Evolutionary conservation across 306 rosid genomes (phyloP).

Genomic region (Vachellia collinsii): DNA sequence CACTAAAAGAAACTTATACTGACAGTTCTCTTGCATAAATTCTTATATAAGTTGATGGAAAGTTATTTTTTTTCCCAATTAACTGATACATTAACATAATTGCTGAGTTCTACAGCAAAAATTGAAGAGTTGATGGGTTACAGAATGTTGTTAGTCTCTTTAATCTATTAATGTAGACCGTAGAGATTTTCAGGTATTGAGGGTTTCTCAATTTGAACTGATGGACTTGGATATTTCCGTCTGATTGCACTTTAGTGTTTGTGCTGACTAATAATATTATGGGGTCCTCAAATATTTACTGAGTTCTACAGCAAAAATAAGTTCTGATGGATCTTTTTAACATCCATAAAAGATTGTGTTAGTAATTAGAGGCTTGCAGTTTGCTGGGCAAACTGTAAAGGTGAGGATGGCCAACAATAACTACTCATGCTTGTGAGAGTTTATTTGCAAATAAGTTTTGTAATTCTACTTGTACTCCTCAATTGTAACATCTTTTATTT

Average conservation of each 20-base stretch:
- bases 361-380: constrained; percentile 38
- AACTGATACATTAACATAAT: background rate
- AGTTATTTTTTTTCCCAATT: background rate
- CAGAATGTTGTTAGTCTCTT: constrained; percentile 3
- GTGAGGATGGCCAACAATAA: constrained; percentile 25
- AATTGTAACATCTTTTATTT: constrained; percentile 11
- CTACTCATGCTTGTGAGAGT: background rate
- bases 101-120: background rate
- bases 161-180: background rate
- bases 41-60: background rate
- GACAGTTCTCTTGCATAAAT: background rate
- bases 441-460: background rate
- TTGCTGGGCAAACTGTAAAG: constrained; percentile 26
- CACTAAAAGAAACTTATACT: background rate
- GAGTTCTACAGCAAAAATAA: background rate
- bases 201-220: background rate
- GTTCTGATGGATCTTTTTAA: constrained; percentile 25
- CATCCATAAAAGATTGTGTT: constrained; percentile 26
- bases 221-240: constrained; percentile 3
- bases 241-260: background rate
- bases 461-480: background rate
- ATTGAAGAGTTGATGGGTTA: background rate
- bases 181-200: background rate
- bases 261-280: constrained; percentile 10
- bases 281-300: background rate